Evolutionary conservation across 345 rosid genomes (phyloP), one percentile per base, ranked within the genome.

Genomic region (Schrenkiella parvula): DNA sequence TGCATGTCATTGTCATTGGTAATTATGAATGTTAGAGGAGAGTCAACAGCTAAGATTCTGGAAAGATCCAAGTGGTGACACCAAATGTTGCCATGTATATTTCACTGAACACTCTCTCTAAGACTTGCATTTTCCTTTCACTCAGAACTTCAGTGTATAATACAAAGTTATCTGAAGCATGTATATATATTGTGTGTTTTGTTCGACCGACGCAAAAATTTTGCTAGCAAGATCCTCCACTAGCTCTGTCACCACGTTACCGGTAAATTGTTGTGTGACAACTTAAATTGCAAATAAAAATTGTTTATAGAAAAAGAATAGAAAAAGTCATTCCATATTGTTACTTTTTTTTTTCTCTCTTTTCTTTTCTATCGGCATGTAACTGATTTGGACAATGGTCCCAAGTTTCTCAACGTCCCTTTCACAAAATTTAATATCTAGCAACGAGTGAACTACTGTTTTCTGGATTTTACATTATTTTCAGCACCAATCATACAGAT

Each of bases 341-440:
- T 21, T 43, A 42, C 6, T 7, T 72, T 39, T 34, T 17, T 52
- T 15, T 3, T 18, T 41, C 2, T 19, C 39, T 6, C 0, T 32
- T 54, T 28, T 10, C n/a, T n/a, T n/a, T n/a, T n/a, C n/a, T 29
- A 37, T 15, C 7, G 63, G 54, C 8, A 43, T 64, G 77, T 64
- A 73, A 17, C 21, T 31, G 70, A 64, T 53, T 51, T 53, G 64
- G 58, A 64, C 48, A 8, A 64, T 73, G 77, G 77, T 73, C 77
- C 77, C 41, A 37, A 71, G 29, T 52, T n/a, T 61, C 0, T 13
- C 8, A 9, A 50, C 22, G 55, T 72, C 57, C 11, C 32, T 73
- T 64, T 64, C 50, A 43, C 56, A 25, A 10, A 22, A 9, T 72
- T 15, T 34, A 64, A 72, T 44, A 22, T 53, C 64, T n/a, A 64